Evolutionary conservation across 257 asterid genomes (phyloP).

Genomic region (Petrea volubilis): DNA sequence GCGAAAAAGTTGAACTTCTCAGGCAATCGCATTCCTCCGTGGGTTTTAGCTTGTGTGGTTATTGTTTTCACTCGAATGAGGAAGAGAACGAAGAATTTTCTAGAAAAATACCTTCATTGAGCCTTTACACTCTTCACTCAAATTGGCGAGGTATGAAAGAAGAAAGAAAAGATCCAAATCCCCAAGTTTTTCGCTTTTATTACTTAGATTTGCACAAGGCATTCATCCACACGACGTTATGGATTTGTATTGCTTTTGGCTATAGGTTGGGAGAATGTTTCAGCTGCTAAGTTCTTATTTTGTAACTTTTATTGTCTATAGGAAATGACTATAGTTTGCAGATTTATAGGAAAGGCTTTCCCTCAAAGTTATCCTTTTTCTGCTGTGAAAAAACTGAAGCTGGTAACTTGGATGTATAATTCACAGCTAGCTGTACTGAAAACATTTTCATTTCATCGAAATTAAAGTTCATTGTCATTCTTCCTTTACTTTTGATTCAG

Average conservation of each 20-base stretch:
- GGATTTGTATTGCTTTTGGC: constrained; percentile 13
- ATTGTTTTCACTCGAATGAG: constrained; percentile 81
- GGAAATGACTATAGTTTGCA: background rate
- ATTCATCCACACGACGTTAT: constrained; percentile 4
- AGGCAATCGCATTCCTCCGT: constrained; percentile 57
- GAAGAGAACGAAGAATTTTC: constrained; percentile 69
- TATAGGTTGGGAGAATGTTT: background rate
- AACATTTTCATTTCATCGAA: constrained; percentile 8
- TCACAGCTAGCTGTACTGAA: too few species aligned
- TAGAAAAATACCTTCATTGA: constrained; percentile 43
- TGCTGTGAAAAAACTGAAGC: constrained; percentile 12
- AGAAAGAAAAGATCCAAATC: background rate
- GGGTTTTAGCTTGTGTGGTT: constrained; percentile 86
- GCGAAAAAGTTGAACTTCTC: constrained; percentile 55
- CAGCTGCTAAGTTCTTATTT: constrained; percentile 11
- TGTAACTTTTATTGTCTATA: background rate
- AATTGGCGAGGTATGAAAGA: background rate
- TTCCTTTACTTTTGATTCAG: background rate
- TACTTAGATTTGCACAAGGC: constrained; percentile 14
- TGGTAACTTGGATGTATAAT: background rate
- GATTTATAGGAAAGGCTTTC: background rate
- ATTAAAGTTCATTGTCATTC: background rate
- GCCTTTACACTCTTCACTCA: background rate
- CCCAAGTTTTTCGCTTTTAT: background rate
- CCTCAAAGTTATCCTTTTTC: background rate